Evolutionary conservation across 345 rosid genomes (phyloP), one percentile per base, ranked within the genome.

Genomic region (Rhodamnia rubescens): DNA sequence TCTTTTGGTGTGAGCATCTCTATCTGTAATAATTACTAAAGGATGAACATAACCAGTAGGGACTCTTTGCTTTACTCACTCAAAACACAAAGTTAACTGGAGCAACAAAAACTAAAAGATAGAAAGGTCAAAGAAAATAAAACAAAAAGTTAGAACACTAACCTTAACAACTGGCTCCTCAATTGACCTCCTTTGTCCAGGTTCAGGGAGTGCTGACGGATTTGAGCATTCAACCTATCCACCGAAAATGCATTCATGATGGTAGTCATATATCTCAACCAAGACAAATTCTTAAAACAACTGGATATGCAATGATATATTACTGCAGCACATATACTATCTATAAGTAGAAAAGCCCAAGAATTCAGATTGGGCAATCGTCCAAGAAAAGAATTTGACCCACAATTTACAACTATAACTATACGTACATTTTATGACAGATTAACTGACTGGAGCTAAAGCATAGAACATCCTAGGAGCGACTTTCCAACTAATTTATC

Each of bases 1-100:
- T 97, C 99, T 88, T 97, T 97, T n/a, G 99, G 98, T 51, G 98
- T 94, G 87, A 97, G 96, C 94, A 97, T 86, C 89, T 95, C 99
- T 90, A 97, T 95, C 99, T 97, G 91, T 84, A 88, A 26, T 81
- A 27, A 86, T 83, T 82, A 88, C 27, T 52, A 84, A 75, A 89
- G 85, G 56, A 81, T 83, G 85, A 89, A 85, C 40, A 69, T 32
- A 69, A 69, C 80, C 27, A 69, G 47, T 10, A 36, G 47, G 26
- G 82, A 44, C 40, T 18, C 56, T 64, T 69, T 13, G 29, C 40
- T 32, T 84, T 78, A 80, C 57, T 83, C 83, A 52, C 56, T 56
- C 26, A 74, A 53, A 6, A 64, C 44, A 50, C 59, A 57, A 29
- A 83, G 49, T 53, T 61, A 69, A 69, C 47, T 42, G 22, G 26